Conservation (phyloP, 2,329 filamentous ascomycete genomes). For the Monosporascus sp. region DNA sequence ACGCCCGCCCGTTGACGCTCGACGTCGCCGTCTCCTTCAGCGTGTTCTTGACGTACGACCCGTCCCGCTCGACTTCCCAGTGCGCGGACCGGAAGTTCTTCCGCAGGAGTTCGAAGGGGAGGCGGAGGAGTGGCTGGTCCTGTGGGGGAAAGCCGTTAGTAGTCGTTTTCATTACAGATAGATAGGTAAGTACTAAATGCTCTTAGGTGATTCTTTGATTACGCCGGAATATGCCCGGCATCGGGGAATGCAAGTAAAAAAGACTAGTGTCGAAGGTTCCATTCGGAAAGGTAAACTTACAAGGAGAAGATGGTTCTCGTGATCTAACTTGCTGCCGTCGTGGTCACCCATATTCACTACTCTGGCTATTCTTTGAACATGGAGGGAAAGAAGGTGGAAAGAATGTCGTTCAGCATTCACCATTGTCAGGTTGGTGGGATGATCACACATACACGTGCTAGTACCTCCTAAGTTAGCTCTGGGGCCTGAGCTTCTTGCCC, state of each 20-base stretch:
- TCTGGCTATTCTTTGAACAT: too few species aligned
- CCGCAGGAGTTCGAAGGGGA: constrained; percentile 86
- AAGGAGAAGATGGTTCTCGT: constrained; percentile 69
- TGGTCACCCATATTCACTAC: constrained; percentile 49
- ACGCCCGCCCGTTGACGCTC: constrained; percentile 56
- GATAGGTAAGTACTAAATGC: background rate
- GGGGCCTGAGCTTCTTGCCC: background rate
- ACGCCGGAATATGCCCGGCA: too few species aligned
- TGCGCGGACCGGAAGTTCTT: constrained; percentile 90
- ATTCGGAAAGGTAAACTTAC: constrained; percentile 36
- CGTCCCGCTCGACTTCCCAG: constrained; percentile 68
- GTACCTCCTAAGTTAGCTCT: background rate
- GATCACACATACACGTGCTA: background rate
- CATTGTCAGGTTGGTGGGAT: background rate
- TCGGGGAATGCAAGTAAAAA: background rate
- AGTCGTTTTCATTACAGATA: background rate
- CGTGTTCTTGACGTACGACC: constrained; percentile 53
- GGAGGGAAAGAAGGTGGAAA: too few species aligned
- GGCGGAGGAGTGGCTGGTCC: constrained; percentile 91
- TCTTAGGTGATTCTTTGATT: too few species aligned
- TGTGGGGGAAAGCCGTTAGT: constrained; percentile 27
- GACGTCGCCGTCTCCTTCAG: constrained; percentile 61
- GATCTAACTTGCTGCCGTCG: constrained; percentile 63
- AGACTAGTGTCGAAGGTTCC: background rate
- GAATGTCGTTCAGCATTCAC: background rate